These are phyloP conservation scores for Hymenotorrendiella dingleyae DNA, from an alignment of 2,329 filamentous ascomycete species.

Conservation along the genomic window DNA sequence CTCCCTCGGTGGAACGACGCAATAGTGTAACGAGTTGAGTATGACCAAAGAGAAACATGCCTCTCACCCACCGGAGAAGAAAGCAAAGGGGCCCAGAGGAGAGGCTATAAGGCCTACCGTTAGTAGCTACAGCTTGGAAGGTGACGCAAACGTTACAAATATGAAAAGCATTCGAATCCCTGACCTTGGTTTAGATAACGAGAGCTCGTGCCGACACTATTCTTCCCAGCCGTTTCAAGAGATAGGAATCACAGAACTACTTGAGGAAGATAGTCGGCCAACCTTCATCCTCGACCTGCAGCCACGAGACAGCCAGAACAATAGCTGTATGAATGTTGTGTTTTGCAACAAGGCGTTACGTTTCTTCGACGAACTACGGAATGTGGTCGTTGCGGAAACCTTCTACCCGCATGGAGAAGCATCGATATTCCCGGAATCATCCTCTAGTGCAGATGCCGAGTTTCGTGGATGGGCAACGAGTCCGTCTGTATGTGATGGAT, in stretches of 20 bases:
- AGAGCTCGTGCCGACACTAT: not conserved
- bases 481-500: conserved; percentile 42
- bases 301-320: conserved; percentile 7
- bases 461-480: conserved; percentile 65
- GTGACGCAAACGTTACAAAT: not conserved
- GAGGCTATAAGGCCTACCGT: not conserved
- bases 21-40: not conserved
- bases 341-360: conserved; percentile 17
- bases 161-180: conserved; percentile 3
- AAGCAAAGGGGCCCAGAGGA: not conserved
- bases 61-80: not conserved
- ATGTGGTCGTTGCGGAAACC: conserved; percentile 16
- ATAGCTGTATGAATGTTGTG: conserved; percentile 13
- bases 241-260: conserved; percentile 19
- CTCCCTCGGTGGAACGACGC: not conserved
- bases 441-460: conserved; percentile 26
- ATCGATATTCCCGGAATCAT: not conserved
- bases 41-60: not conserved
- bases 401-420: conserved; percentile 12
- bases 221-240: conserved; percentile 2
- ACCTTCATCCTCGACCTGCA: conserved; percentile 22
- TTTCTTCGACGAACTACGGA: conserved; percentile 19
- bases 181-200: conserved; percentile 2
- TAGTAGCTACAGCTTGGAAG: not conserved
- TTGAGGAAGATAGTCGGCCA: conserved; percentile 20